Evolutionary conservation across 495 filamentous ascomycete species (phyloP).

Genomic region (Trypethelium eluteriae): DNA sequence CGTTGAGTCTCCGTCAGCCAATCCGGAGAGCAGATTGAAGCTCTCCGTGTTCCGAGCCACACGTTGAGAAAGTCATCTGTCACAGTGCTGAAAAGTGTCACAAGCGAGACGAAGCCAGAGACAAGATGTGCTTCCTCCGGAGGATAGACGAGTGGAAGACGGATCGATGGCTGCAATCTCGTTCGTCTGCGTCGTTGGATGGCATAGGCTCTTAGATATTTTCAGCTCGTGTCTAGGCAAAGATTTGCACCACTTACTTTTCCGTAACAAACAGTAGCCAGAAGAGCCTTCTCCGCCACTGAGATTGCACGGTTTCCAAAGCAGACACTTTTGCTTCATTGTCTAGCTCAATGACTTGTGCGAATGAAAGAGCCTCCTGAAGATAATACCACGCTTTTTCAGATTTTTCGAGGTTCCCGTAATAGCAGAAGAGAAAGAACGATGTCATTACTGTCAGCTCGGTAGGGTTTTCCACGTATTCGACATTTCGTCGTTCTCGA

Average conservation of each 20-base stretch:
- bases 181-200: conserved; percentile 26
- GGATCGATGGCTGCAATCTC: conserved; percentile 21
- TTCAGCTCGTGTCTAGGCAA: neutral
- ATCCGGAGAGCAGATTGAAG: conserved; percentile 22
- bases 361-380: conserved; percentile 26
- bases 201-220: conserved; percentile 22
- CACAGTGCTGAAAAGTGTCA: conserved; percentile 25
- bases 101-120: conserved; percentile 28
- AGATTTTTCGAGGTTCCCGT: conserved; percentile 27
- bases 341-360: conserved; percentile 25
- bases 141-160: conserved; percentile 21
- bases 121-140: conserved; percentile 25
- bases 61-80: conserved; percentile 26
- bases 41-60: conserved; percentile 22
- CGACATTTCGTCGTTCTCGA: conserved; percentile 23
- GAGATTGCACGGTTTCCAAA: conserved; percentile 22
- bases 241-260: conserved; percentile 2
- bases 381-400: conserved; percentile 28
- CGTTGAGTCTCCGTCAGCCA: conserved; percentile 26
- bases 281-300: conserved; percentile 27
- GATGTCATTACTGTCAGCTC: conserved; percentile 25
- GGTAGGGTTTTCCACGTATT: conserved; percentile 22
- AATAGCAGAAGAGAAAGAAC: conserved; percentile 29
- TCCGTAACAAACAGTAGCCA: conserved; percentile 30
- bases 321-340: conserved; percentile 21